Evolutionary conservation across 306 rosid genomes (phyloP).

Genomic region (Glycine tomentella): DNA sequence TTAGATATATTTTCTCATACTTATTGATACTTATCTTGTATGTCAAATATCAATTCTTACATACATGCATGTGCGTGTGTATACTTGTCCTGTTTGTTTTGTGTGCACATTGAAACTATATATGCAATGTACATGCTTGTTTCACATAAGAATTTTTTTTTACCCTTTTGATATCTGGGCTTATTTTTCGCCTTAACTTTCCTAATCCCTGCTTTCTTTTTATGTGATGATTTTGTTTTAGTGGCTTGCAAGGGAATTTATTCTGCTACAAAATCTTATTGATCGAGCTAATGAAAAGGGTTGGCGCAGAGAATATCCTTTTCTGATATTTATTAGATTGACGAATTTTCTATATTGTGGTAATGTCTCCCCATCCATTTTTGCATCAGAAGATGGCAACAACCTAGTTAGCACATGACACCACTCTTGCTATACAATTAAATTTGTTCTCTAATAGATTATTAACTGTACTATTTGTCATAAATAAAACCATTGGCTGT

Average conservation of each 20-base stretch:
- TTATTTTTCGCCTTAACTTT: slow-evolving; percentile 47
- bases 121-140: slow-evolving; percentile 11
- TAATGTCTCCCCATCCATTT: slow-evolving; percentile 18
- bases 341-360: neutral
- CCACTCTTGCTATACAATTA: neutral
- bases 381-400: slow-evolving; percentile 27
- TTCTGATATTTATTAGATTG: slow-evolving; percentile 38
- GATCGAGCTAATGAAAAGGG: slow-evolving; percentile 93
- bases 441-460: slow-evolving; percentile 2
- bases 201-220: slow-evolving; percentile 43
- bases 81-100: slow-evolving; percentile 12
- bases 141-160: slow-evolving; percentile 16
- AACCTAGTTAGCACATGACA: slow-evolving; percentile 31
- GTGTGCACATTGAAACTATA: neutral
- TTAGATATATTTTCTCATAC: slow-evolving; percentile 18
- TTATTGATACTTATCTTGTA: slow-evolving; percentile 13
- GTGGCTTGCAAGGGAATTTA: slow-evolving; percentile 79
- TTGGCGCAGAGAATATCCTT: slow-evolving; percentile 97
- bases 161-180: slow-evolving; percentile 29
- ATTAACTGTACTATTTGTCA: slow-evolving; percentile 14
- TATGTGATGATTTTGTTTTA: slow-evolving; percentile 55
- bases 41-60: neutral
- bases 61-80: neutral
- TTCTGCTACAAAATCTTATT: slow-evolving; percentile 63
- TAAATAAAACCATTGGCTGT: slow-evolving; percentile 17